A percentile compares a stretch with the other conserved stretches of the same genome.
phyloP scores from a whole-genome alignment of 1,284 basidiomycete species.

The Schizophyllum commune region DNA sequence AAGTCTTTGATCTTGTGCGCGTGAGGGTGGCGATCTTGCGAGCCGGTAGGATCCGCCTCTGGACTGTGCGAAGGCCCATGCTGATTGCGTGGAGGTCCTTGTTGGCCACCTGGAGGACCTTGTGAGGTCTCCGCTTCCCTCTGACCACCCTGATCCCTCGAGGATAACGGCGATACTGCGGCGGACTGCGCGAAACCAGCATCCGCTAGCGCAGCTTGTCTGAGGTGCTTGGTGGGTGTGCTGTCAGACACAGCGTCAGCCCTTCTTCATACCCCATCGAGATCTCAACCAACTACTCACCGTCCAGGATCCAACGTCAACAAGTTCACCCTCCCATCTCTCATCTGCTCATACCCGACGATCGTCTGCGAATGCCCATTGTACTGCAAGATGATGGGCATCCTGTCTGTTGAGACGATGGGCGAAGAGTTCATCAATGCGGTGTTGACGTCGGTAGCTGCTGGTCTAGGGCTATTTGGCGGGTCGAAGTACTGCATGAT shows the following conservation, averaged over 20 bases:
- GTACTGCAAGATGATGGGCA: conserved; percentile 79
- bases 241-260: conserved; percentile 15
- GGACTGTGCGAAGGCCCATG: too few species aligned
- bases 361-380: conserved; percentile 80
- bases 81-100: too few species aligned
- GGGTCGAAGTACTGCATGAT: conserved; percentile 56
- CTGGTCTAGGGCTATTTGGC: conserved; percentile 19
- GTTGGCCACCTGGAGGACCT: too few species aligned
- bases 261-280: background rate
- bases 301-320: conserved; percentile 74
- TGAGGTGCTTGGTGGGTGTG: conserved; percentile 14
- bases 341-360: conserved; percentile 69
- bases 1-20: background rate
- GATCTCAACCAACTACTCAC: conserved; percentile 31
- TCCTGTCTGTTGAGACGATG: conserved; percentile 49
- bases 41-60: background rate
- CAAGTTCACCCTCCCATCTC: conserved; percentile 47
- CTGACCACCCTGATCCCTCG: too few species aligned
- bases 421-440: conserved; percentile 38
- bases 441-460: conserved; percentile 34
- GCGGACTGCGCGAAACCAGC: conserved; percentile 1
- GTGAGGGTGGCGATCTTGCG: background rate
- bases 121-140: too few species aligned
- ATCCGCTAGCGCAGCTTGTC: conserved; percentile 26
- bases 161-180: background rate